Evolutionary conservation across 805 yeast species (phyloP), one percentile per base, ranked within the genome.

Genomic region (Wickerhamiella sergipiensis): DNA sequence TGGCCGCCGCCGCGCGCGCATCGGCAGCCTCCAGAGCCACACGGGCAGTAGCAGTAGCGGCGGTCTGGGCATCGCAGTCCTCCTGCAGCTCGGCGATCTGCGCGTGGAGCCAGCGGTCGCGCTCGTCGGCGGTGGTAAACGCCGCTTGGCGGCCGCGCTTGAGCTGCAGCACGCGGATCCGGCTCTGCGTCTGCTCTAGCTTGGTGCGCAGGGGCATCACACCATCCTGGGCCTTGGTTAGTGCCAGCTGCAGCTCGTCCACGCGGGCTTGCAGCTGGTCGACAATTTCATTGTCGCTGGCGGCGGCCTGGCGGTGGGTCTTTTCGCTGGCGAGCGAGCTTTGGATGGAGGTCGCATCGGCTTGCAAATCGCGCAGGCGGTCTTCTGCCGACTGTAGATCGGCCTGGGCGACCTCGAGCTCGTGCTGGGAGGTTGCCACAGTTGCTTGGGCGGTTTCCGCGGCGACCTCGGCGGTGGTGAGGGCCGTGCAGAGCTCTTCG

Each of bases 41-140:
- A 6, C 19, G 15, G 3, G 40, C 7, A 6, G 19, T n/a, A 6
- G 17, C 40, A 6, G 15, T 15, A 4, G 56, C 59, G 12, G 43
- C 39, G 26, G 59, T 54, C 5, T 67, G 50, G 23, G 67, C 63
- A 8, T 55, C 53, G 0, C 70, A 55, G 2, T 55, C 61, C 1
- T 52, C 49, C 12, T 64, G 58, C 8, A 68, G 64, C 2, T 61
- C 55, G 4, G 59, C 48, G 10, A 23, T 40, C 42, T 51, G 36
- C 15, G 61, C 48, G 8, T 68, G 60, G 15, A 89, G 70, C 90
- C 94, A 85, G 1, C 53, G 44, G 61, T 87, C 82, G 55, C 96
- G 73, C 52, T 85, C 82, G 2, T 65, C 59, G 54, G 73, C 72
- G 15, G 75, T 64, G 0, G 63, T 55, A 58, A 87, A 88, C 55